Percentiles rank a stretch among this genome's conserved stretches.
Evolutionary conservation across 257 asterid genomes (phyloP).

Genomic region (Striga asiatica): DNA sequence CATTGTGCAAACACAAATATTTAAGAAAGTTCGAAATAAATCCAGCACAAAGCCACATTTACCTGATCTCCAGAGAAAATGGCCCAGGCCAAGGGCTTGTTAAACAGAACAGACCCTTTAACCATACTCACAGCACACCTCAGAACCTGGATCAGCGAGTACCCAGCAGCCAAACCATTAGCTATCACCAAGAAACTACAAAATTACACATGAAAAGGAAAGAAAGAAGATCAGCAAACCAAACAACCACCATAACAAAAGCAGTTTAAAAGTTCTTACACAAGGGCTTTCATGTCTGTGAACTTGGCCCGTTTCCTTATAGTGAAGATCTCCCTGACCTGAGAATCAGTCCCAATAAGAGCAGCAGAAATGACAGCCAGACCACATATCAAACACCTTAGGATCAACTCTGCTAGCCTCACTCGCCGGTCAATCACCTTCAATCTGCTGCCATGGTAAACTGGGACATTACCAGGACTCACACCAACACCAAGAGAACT

Average conservation of each 20-base stretch:
- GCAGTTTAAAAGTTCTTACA: conserved; percentile 36
- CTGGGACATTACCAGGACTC: conserved; percentile 90
- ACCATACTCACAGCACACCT: conserved; percentile 76
- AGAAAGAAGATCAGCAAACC: too few relatives aligned
- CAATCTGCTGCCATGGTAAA: conserved; percentile 61
- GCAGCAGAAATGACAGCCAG: conserved; percentile 58
- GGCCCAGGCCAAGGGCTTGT: conserved; percentile 92
- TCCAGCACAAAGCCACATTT: neutral
- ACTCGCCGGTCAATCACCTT: conserved; percentile 66
- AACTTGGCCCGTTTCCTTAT: conserved; percentile 74
- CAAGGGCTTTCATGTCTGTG: conserved; percentile 88
- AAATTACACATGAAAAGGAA: neutral
- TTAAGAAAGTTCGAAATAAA: too few relatives aligned
- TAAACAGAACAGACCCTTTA: conserved; percentile 76
- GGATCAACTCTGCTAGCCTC: conserved; percentile 49
- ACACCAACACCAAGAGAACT: conserved; percentile 89
- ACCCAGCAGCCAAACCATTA: conserved; percentile 79
- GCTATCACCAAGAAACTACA: conserved; percentile 77
- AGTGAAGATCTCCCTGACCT: conserved; percentile 75
- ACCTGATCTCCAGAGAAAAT: conserved; percentile 99
- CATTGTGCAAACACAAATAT: conserved; percentile 1
- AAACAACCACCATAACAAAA: too few relatives aligned
- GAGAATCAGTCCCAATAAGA: conserved; percentile 67
- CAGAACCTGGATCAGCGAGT: conserved; percentile 62
- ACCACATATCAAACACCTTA: conserved; percentile 63